Conservation (phyloP, 2,329 filamentous ascomycete species). For the Pseudocercospora fijiensis region DNA sequence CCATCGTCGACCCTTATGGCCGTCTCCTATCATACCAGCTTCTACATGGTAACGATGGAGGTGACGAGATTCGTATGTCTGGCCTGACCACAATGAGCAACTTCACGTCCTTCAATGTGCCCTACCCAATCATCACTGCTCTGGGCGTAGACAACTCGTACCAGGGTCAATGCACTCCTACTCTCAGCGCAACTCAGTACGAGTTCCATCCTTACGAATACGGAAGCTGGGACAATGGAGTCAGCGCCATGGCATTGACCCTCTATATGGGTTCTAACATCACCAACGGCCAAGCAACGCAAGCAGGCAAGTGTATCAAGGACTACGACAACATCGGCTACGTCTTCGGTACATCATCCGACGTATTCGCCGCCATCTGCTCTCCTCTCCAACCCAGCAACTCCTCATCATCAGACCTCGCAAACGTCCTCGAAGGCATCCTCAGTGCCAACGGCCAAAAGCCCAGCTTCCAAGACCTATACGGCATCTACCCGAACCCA, state of each 20-base stretch:
- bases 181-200: conserved; percentile 58
- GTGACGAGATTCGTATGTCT: conserved; percentile 40
- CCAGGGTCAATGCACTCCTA: conserved; percentile 41
- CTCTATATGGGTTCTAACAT: conserved; percentile 62
- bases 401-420: conserved; percentile 19
- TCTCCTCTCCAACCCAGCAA: conserved; percentile 12
- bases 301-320: conserved; percentile 46
- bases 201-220: conserved; percentile 68
- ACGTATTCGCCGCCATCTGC: conserved; percentile 43
- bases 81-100: conserved; percentile 39
- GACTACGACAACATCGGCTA: conserved; percentile 53
- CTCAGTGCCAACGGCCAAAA: conserved; percentile 34
- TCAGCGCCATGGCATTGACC: conserved; percentile 60
- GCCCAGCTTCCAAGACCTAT: conserved; percentile 40
- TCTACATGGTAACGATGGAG: conserved; percentile 39
- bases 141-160: conserved; percentile 40
- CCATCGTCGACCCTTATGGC: conserved; percentile 46
- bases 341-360: conserved; percentile 47
- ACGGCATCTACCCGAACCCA: conserved; percentile 62
- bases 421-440: conserved; percentile 27
- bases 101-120: conserved; percentile 44
- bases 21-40: conserved; percentile 45
- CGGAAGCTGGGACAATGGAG: conserved; percentile 61
- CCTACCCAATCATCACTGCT: conserved; percentile 49
- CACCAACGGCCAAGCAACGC: conserved; percentile 47